A percentile compares a stretch with the other conserved stretches of the same genome.
Conservation (phyloP, 352 stramenopile species). For the Pythium folliculosum region DNA sequence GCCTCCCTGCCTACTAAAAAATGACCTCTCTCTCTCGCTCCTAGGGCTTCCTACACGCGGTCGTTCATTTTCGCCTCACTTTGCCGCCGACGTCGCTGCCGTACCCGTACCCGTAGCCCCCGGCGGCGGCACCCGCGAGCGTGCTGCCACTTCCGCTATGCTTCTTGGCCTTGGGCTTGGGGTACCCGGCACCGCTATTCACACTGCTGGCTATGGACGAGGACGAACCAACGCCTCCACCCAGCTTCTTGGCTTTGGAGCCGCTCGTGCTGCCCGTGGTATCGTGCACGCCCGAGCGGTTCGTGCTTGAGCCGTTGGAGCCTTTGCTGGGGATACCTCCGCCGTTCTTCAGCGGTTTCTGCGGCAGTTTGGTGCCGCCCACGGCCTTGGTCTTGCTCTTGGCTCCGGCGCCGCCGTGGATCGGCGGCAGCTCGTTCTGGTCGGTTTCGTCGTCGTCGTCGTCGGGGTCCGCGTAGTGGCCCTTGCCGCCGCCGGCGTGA, state of each 20-base stretch:
- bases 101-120: conserved; percentile 23
- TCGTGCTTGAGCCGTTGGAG: conserved; percentile 21
- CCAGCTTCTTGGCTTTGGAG: conserved; percentile 15
- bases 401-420: conserved; percentile 35
- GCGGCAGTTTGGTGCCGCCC: conserved; percentile 5
- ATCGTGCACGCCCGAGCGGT: conserved; percentile 25
- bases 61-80: conserved; percentile 28
- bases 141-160: conserved; percentile 9
- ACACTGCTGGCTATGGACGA: conserved; percentile 5
- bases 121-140: conserved; percentile 9
- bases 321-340: conserved; percentile 2
- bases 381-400: conserved; percentile 25
- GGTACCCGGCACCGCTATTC: not conserved
- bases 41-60: not conserved
- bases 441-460: conserved; percentile 34
- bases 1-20: conserved; percentile 1
- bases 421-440: conserved; percentile 53
- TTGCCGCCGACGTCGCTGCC: conserved; percentile 10
- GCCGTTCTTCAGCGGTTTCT: conserved; percentile 11
- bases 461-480: conserved; percentile 23
- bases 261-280: not conserved
- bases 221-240: not conserved
- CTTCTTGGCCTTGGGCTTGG: conserved; percentile 23
- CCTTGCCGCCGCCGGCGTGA: conserved; percentile 1
- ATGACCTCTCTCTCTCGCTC: not conserved